Conservation (phyloP, 1,284 basidiomycete species). For the Leccinum solheimii region DNA sequence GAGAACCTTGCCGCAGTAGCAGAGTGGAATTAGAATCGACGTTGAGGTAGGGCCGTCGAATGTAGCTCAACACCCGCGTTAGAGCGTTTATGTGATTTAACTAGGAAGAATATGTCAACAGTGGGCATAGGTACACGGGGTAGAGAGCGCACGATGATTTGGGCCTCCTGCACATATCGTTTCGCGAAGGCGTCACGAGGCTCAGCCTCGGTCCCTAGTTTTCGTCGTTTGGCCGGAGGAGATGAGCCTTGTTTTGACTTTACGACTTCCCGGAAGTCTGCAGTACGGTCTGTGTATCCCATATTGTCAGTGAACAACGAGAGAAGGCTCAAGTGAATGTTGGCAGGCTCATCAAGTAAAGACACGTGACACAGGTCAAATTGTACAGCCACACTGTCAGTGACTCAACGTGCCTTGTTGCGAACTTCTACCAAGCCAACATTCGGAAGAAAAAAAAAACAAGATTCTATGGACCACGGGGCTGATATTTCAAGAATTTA, state of each 20-base stretch:
- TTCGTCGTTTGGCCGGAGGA: conserved; percentile 55
- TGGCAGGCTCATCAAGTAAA: neutral
- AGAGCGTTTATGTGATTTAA: conserved; percentile 72
- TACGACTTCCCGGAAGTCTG: conserved; percentile 57
- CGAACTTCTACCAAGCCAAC: neutral
- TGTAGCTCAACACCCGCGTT: conserved; percentile 63
- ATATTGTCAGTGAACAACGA: conserved; percentile 33
- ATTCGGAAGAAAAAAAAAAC: neutral
- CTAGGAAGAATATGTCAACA: conserved; percentile 38
- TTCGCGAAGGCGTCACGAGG: conserved; percentile 52
- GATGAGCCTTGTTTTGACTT: conserved; percentile 45
- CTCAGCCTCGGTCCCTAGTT: conserved; percentile 38
- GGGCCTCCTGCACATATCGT: conserved; percentile 71
- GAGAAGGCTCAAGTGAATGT: neutral
- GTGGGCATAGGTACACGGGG: neutral
- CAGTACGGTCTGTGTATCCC: conserved; percentile 56
- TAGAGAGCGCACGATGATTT: conserved; percentile 59
- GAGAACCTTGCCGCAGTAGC: conserved; percentile 48
- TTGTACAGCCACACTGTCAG: neutral
- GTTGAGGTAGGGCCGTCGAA: conserved; percentile 80
- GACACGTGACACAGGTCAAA: conserved; percentile 27
- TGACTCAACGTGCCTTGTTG: neutral
- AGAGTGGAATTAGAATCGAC: conserved; percentile 59
- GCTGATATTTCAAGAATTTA: neutral
- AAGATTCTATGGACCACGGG: neutral